Percentiles rank a stretch among this genome's conserved stretches.
Evolutionary conservation across 1,284 basidiomycete species (phyloP).

Genomic region (Tilletiaria anomala): DNA sequence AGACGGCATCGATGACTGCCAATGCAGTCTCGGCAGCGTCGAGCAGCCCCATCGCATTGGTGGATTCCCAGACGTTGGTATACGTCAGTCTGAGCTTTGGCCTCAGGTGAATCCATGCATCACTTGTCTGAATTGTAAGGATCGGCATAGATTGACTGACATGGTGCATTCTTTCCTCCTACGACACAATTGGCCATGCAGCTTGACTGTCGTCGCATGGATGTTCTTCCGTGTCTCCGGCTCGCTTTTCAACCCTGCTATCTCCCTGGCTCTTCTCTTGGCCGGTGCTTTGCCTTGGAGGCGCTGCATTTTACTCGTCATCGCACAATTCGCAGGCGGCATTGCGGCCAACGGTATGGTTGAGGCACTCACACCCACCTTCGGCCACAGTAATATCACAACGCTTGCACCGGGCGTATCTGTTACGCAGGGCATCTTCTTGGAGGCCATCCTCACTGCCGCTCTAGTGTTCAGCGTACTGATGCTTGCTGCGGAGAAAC

Average conservation of each 20-base stretch:
- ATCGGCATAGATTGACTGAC: too few relatives aligned
- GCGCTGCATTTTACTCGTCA: slow-evolving; percentile 39
- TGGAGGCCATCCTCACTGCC: slow-evolving; percentile 44
- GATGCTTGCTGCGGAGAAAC: slow-evolving; percentile 44
- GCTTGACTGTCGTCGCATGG: slow-evolving; percentile 43
- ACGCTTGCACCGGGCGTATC: slow-evolving; percentile 38
- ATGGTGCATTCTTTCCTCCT: too few relatives aligned
- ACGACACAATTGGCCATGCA: too few relatives aligned
- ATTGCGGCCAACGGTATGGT: slow-evolving; percentile 42
- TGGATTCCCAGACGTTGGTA: too few relatives aligned
- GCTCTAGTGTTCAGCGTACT: slow-evolving; percentile 41
- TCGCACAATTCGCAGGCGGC: slow-evolving; percentile 43
- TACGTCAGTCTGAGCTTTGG: too few relatives aligned
- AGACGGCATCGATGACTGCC: too few relatives aligned
- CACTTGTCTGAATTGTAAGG: too few relatives aligned
- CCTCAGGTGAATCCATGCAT: too few relatives aligned
- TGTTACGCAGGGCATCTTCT: slow-evolving; percentile 27
- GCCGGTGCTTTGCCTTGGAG: slow-evolving; percentile 41
- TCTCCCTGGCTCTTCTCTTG: slow-evolving; percentile 42
- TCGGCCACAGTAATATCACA: slow-evolving; percentile 35
- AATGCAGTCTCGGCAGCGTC: too few relatives aligned
- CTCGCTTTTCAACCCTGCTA: slow-evolving; percentile 48
- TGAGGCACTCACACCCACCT: slow-evolving; percentile 39
- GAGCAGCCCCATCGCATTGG: too few relatives aligned
- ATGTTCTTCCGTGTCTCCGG: slow-evolving; percentile 61